Evolutionary conservation across 805 yeast species (phyloP).

Genomic region (Jamesozyma piceae): DNA sequence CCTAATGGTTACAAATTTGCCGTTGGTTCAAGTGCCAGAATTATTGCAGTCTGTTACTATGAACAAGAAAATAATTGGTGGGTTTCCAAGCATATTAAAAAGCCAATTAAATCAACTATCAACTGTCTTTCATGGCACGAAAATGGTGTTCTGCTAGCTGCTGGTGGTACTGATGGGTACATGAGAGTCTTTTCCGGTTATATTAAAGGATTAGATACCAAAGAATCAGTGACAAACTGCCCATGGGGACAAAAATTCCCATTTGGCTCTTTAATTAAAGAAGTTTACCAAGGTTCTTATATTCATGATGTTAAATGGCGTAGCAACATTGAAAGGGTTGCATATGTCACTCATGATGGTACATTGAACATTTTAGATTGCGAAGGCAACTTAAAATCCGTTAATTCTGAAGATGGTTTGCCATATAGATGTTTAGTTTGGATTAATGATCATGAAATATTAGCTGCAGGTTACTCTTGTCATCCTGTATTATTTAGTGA

Average conservation of each 20-base stretch:
- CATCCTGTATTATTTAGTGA: conserved; percentile 83
- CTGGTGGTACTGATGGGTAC: conserved; percentile 91
- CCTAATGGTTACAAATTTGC: conserved; percentile 94
- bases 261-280: conserved; percentile 59
- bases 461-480: conserved; percentile 89
- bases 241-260: conserved; percentile 95
- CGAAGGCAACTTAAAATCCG: conserved; percentile 14
- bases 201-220: conserved; percentile 78
- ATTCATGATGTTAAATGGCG: conserved; percentile 84
- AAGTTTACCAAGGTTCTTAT: conserved; percentile 66
- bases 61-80: conserved; percentile 98
- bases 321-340: conserved; percentile 68
- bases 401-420: conserved; percentile 37
- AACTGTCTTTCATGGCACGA: conserved; percentile 87
- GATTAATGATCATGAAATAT: conserved; percentile 52
- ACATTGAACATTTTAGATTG: conserved; percentile 69
- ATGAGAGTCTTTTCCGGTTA: conserved; percentile 83
- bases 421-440: conserved; percentile 76
- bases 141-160: conserved; percentile 76
- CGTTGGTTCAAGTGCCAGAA: conserved; percentile 91
- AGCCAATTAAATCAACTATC: conserved; percentile 84
- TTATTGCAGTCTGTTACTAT: conserved; percentile 90
- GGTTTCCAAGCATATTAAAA: conserved; percentile 95
- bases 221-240: conserved; percentile 41
- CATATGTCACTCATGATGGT: conserved; percentile 80